phyloP scores from a whole-genome alignment of 192 early-diverging fungal species.

The Kickxella alabastrina region DNA sequence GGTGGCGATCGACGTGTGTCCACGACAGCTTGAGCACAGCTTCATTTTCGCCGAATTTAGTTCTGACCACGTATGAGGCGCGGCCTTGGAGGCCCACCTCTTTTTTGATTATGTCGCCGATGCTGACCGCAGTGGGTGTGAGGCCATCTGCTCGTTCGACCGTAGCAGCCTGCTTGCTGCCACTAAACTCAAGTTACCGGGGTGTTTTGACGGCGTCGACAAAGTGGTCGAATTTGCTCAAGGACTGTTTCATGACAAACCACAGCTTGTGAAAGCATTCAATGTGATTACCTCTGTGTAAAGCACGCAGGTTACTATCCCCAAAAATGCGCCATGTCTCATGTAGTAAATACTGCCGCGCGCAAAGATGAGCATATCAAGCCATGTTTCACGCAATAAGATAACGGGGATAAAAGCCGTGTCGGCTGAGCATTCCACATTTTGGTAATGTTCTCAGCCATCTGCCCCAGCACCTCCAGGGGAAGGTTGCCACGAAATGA shows the following conservation, averaged over 20 bases:
- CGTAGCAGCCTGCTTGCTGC: not conserved
- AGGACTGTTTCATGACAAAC: not conserved
- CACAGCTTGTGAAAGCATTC: not conserved
- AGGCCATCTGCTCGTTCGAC: not conserved
- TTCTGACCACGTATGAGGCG: not conserved
- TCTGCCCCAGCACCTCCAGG: too few relatives aligned
- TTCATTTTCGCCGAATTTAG: not conserved
- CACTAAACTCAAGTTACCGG: not conserved
- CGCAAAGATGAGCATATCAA: constrained; percentile 5
- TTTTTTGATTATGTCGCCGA: not conserved
- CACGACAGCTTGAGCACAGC: constrained; percentile 9
- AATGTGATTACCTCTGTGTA: not conserved
- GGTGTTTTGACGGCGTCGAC: not conserved
- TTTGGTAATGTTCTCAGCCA: too few relatives aligned
- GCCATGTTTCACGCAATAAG: not conserved
- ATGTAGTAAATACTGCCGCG: not conserved
- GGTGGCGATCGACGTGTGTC: not conserved
- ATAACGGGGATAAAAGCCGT: constrained; percentile 7
- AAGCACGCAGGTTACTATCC: not conserved
- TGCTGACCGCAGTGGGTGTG: not conserved
- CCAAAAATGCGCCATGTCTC: not conserved
- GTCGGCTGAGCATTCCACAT: constrained; percentile 7
- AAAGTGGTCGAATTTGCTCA: constrained; percentile 4
- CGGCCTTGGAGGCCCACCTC: not conserved
- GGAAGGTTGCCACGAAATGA: too few relatives aligned